Base-by-base conservation (phyloP, 2,329 filamentous ascomycete genomes). In the Coleophoma cylindrospora region DNA sequence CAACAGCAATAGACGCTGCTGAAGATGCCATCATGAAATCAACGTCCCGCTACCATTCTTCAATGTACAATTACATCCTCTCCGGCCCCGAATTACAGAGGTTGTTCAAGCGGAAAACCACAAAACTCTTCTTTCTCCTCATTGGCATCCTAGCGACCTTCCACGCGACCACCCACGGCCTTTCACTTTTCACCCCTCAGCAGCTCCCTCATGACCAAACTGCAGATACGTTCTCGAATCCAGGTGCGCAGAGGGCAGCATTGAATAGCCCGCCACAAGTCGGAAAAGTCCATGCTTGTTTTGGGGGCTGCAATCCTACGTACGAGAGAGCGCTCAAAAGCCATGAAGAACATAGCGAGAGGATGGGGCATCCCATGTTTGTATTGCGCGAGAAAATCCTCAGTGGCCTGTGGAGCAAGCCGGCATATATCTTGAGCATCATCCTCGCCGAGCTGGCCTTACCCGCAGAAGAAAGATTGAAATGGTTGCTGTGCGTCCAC, bases 401-500 rank as follows among this genome's bases (percentile, higher is more conserved):
- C 13, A 19, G 21, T 15, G 50, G 47, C 10, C 37, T 50, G 4
- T 55, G 50, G 50, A 48, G 43, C 14, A 55, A 50, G 40, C 50
- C 50, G 4, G 53, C 50, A 10, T 47, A 49, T 47, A 45, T 52
- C 4, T 34, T 55, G 14, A 48, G 40, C 3, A 44, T 49, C 5
- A 27, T 52, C 10, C 15, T 52, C 12, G 36, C 40, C 1, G 50
- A 55, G 34, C n/a, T 55, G 40, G 41, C 47, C 4, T 15, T 45
- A 32, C 50, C 50, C 2, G 37, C 47, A 21, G 47, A 49, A 33
- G 33, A 47, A 15, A 17, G 47, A n/a, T 43, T 52, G 11, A n/a
- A 49, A 38, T 52, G 50, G 50, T 34, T 52, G 14, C 27, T 52
- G 50, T 52, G n/a, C n/a, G 47, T 47, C 17, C 40, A 27, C 27